Percentiles rank a stretch among this genome's conserved stretches.
phyloP scores from a whole-genome alignment of 768 basidiomycete species.

The Sporobolomyces roseus region DNA sequence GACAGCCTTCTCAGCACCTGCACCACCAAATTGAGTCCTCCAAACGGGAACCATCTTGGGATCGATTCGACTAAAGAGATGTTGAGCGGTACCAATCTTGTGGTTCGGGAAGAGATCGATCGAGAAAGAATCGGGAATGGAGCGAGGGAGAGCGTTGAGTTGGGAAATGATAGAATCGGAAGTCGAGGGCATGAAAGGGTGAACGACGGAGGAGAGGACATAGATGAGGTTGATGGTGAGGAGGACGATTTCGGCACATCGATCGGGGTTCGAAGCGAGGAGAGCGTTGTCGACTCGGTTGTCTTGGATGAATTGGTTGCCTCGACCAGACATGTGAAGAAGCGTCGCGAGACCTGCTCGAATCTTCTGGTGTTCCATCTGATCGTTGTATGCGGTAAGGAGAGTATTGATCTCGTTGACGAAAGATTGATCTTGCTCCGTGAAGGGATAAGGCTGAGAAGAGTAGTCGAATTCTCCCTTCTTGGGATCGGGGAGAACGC shows the following conservation, averaged over 20 bases:
- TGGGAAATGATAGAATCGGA: slow-evolving; percentile 74
- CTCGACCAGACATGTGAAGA: slow-evolving; percentile 82
- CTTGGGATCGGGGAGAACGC: slow-evolving; percentile 72
- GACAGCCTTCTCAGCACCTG: slow-evolving; percentile 44
- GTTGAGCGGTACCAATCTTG: slow-evolving; percentile 73
- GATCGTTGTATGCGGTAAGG: slow-evolving; percentile 71
- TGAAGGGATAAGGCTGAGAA: slow-evolving; percentile 56
- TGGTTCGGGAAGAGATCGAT: slow-evolving; percentile 86
- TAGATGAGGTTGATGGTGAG: slow-evolving; percentile 92
- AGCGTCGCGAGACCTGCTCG: slow-evolving; percentile 79
- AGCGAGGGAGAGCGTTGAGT: slow-evolving; percentile 80
- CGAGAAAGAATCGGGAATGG: slow-evolving; percentile 60
- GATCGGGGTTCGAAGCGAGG: slow-evolving; percentile 70
- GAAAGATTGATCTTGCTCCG: slow-evolving; percentile 62
- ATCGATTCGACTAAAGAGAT: slow-evolving; percentile 91
- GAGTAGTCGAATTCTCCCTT: slow-evolving; percentile 68
- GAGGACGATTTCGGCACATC: slow-evolving; percentile 84
- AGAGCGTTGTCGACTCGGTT: slow-evolving; percentile 86
- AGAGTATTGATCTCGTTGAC: slow-evolving; percentile 72
- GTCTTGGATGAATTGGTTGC: slow-evolving; percentile 91
- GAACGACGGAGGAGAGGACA: slow-evolving; percentile 71
- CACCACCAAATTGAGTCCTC: slow-evolving; percentile 74
- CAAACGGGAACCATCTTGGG: slow-evolving; percentile 81
- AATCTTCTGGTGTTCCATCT: slow-evolving; percentile 88
- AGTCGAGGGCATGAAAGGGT: slow-evolving; percentile 95